Conservation (phyloP, 1,139 yeast species). For the Protomyces gravidus region DNA sequence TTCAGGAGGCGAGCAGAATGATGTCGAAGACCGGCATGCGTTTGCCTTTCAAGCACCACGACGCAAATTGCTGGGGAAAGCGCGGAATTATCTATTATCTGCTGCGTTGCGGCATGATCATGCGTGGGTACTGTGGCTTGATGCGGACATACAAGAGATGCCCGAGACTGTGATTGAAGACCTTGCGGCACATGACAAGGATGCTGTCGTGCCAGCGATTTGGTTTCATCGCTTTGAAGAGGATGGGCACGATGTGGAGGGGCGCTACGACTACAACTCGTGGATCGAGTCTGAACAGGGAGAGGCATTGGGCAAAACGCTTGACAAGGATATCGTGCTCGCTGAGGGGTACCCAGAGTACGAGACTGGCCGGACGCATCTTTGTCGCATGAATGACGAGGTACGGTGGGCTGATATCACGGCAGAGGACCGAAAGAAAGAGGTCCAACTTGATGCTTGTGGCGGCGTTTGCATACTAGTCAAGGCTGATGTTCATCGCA, state of each 20-base stretch:
- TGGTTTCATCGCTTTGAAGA: slow-evolving; percentile 73
- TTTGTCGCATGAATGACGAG: slow-evolving; percentile 33
- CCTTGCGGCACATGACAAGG: slow-evolving; percentile 68
- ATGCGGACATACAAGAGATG: slow-evolving; percentile 78
- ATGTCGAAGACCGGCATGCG: slow-evolving; percentile 64
- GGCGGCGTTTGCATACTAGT: slow-evolving; percentile 88
- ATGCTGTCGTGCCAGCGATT: slow-evolving; percentile 82
- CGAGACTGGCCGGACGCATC: slow-evolving; percentile 71
- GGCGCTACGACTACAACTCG: slow-evolving; percentile 48
- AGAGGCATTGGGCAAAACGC: slow-evolving; percentile 57
- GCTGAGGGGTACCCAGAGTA: slow-evolving; percentile 90
- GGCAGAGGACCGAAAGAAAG: slow-evolving; percentile 63
- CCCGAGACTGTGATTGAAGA: slow-evolving; percentile 76
- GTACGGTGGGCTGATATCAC: slow-evolving; percentile 38
- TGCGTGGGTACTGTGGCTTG: slow-evolving; percentile 94
- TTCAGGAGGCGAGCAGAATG: slow-evolving; percentile 39
- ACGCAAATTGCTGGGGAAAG: slow-evolving; percentile 82
- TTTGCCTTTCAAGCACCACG: slow-evolving; percentile 86
- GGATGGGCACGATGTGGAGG: slow-evolving; percentile 58
- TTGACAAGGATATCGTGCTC: slow-evolving; percentile 78
- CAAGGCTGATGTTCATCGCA: slow-evolving; percentile 72
- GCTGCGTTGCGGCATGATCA: slow-evolving; percentile 77
- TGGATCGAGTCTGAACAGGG: slow-evolving; percentile 81
- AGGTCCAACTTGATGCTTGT: slow-evolving; percentile 75
- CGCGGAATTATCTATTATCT: slow-evolving; percentile 80